Conservation (phyloP, 257 asterid genomes). For the Ehretia macrophylla region DNA sequence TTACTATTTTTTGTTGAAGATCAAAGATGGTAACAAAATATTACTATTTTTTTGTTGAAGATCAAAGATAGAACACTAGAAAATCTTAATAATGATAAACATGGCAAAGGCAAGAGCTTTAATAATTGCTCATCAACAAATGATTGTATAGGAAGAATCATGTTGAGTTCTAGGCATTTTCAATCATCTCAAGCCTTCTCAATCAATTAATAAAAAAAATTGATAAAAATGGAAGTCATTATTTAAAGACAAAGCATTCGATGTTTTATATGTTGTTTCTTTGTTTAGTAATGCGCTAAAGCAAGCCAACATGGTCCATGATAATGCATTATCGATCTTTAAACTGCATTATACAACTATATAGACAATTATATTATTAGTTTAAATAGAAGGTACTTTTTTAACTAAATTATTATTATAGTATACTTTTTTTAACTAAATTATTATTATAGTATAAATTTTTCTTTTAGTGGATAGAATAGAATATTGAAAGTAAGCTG, state of each 20-base stretch:
- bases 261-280: not conserved
- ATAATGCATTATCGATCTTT: conserved; percentile 3
- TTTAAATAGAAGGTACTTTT: no score
- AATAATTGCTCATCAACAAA: conserved; percentile 13
- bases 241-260: not conserved
- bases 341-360: not conserved
- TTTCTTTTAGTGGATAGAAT: no score
- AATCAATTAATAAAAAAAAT: not conserved
- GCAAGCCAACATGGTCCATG: not conserved
- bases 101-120: conserved; percentile 5
- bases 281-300: not conserved
- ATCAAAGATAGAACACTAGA: conserved; percentile 13
- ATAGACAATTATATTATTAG: not conserved
- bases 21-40: conserved; percentile 12
- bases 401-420: no score
- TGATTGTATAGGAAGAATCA: conserved; percentile 23
- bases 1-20: conserved; percentile 19
- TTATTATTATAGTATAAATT: no score
- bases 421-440: no score
- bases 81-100: conserved; percentile 9
- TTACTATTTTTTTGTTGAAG: conserved; percentile 19
- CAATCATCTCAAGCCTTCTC: conserved; percentile 20
- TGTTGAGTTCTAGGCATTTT: conserved; percentile 10
- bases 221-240: not conserved
- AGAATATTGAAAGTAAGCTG: no score